Evolutionary conservation across 1,284 basidiomycete species (phyloP).

Genomic region (Trametes sp.): DNA sequence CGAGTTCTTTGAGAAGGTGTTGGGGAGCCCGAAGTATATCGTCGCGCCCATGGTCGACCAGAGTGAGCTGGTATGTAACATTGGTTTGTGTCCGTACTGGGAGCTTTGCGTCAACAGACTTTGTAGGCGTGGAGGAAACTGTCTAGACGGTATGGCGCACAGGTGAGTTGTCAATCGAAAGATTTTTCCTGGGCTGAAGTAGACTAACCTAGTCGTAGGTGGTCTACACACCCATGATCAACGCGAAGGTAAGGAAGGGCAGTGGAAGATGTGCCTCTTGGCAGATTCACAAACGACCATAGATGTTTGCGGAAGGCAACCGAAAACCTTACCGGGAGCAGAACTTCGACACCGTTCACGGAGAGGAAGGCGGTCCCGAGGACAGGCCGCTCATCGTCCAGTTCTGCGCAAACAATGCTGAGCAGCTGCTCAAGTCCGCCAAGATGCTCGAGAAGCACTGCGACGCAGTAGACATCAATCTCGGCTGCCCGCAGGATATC

Average conservation of each 20-base stretch:
- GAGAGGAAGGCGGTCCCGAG: conserved; percentile 70
- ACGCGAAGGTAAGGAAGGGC: conserved; percentile 70
- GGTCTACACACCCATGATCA: conserved; percentile 97
- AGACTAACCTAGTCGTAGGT: conserved; percentile 53
- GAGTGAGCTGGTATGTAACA: conserved; percentile 78
- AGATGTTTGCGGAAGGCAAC: conserved; percentile 72
- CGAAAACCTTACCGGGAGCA: conserved; percentile 64
- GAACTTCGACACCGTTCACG: conserved; percentile 73
- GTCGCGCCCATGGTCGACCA: conserved; percentile 99
- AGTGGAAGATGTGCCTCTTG: conserved; percentile 3
- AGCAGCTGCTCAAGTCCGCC: conserved; percentile 80
- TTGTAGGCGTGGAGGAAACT: conserved; percentile 88
- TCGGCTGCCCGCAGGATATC: conserved; percentile 97
- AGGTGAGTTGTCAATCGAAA: conserved; percentile 49
- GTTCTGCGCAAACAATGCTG: conserved; percentile 93
- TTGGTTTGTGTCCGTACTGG: neutral
- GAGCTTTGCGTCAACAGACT: neutral
- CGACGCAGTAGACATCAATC: conserved; percentile 95
- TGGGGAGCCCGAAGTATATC: conserved; percentile 87
- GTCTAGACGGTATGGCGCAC: conserved; percentile 85
- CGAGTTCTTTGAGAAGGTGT: conserved; percentile 78
- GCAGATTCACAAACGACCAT: neutral
- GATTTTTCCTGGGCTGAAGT: too few species aligned
- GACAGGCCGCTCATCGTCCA: conserved; percentile 93
- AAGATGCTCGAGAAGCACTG: conserved; percentile 77